phyloP scores from a whole-genome alignment of 805 yeast species.

The Suhomyces vadensis region DNA sequence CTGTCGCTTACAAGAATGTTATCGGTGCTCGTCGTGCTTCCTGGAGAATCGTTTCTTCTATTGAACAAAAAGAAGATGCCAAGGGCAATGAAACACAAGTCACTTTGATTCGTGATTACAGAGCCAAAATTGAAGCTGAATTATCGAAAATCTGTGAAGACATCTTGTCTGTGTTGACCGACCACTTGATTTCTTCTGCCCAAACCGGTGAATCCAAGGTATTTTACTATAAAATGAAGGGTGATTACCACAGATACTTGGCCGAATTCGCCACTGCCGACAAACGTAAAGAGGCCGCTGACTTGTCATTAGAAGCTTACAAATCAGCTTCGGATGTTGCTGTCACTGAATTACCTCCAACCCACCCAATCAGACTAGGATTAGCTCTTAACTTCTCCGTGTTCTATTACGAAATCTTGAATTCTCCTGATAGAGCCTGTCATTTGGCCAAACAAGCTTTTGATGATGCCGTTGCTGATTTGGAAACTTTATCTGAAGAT shows the following conservation, averaged over 20 bases:
- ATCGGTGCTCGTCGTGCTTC: constrained; percentile 99
- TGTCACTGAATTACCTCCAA: constrained; percentile 94
- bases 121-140: constrained; percentile 91
- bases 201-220: constrained; percentile 97
- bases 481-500: constrained; percentile 96
- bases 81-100: constrained; percentile 94
- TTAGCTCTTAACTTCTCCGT: constrained; percentile 97
- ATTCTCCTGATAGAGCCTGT: constrained; percentile 98
- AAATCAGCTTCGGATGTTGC: constrained; percentile 96
- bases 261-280: constrained; percentile 95
- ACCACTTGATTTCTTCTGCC: constrained; percentile 91
- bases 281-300: constrained; percentile 90
- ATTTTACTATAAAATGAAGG: constrained; percentile 98
- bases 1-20: constrained; percentile 97
- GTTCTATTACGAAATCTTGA: constrained; percentile 96
- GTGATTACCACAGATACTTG: constrained; percentile 98
- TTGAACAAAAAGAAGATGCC: constrained; percentile 97
- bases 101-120: constrained; percentile 85
- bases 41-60: constrained; percentile 98
- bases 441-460: constrained; percentile 98
- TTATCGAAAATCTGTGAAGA: constrained; percentile 92
- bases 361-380: constrained; percentile 98
- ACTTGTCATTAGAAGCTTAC: constrained; percentile 90
- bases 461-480: constrained; percentile 98
- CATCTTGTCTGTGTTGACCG: constrained; percentile 81